Evolutionary conservation across 306 rosid genomes (phyloP).

Genomic region (Acmispon strigosus): DNA sequence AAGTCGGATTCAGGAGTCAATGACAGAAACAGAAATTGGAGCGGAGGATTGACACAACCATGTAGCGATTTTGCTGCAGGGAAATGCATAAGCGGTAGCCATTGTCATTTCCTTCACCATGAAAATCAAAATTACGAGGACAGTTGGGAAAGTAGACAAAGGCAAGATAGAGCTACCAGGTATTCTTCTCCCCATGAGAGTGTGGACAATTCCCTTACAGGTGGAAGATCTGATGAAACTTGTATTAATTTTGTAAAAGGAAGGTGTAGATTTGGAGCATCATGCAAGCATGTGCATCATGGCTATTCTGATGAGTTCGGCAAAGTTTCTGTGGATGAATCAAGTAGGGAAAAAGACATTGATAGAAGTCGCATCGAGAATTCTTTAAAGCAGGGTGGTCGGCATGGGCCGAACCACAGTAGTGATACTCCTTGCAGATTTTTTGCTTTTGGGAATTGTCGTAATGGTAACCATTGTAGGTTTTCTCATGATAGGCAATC

Average conservation of each 20-base stretch:
- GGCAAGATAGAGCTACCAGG: conserved; percentile 48
- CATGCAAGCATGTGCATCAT: conserved; percentile 64
- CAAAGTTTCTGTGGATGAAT: conserved; percentile 41
- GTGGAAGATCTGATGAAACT: conserved; percentile 39
- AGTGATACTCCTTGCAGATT: conserved; percentile 70
- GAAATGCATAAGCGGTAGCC: conserved; percentile 76
- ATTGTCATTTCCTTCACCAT: conserved; percentile 67
- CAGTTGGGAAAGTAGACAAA: conserved; percentile 62
- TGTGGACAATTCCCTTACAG: conserved; percentile 46
- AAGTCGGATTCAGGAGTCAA: conserved; percentile 51
- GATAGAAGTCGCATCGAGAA: conserved; percentile 45
- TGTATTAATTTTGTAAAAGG: conserved; percentile 59
- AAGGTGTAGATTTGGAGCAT: conserved; percentile 64
- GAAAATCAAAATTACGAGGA: conserved; percentile 51
- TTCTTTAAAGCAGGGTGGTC: conserved; percentile 50
- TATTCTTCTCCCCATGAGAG: conserved; percentile 41
- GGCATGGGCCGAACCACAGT: conserved; percentile 39
- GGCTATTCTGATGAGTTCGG: conserved; percentile 42
- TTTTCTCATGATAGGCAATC: conserved; percentile 75
- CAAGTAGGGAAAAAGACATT: conserved; percentile 56
- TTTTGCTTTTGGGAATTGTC: conserved; percentile 79
- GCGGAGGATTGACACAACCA: conserved; percentile 38
- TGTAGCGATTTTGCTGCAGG: conserved; percentile 79
- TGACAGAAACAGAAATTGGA: conserved; percentile 56
- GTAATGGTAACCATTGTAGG: conserved; percentile 77